Conservation (phyloP, 352 stramenopile species). For the Phytopythium vexans region DNA sequence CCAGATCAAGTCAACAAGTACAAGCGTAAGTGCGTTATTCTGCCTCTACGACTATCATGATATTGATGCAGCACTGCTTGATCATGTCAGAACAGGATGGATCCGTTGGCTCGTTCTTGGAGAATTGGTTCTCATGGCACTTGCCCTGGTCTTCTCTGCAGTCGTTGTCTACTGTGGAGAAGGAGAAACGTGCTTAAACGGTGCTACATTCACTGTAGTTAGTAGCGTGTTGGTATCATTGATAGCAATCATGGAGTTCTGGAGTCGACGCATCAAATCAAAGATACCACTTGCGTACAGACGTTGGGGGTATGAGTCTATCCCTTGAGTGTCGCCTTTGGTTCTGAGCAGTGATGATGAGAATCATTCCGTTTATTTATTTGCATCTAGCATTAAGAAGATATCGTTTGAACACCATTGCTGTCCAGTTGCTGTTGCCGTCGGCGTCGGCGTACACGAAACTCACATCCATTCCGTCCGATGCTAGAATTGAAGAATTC, state of each 20-base stretch:
- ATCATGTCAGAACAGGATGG: constrained; percentile 23
- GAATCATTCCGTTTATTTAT: constrained; percentile 14
- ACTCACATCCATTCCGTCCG: not conserved
- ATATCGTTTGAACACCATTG: constrained; percentile 19
- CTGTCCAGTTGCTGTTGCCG: constrained; percentile 13
- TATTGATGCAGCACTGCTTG: constrained; percentile 18
- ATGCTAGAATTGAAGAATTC: no score
- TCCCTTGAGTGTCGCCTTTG: constrained; percentile 19
- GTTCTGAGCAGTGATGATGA: constrained; percentile 13
- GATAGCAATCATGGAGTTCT: constrained; percentile 18
- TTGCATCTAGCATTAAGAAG: constrained; percentile 14
- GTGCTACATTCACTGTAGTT: constrained; percentile 18
- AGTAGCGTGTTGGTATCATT: constrained; percentile 17
- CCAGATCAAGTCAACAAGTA: constrained; percentile 12
- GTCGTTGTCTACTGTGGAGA: constrained; percentile 18
- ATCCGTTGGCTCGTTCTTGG: constrained; percentile 14
- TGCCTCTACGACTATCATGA: constrained; percentile 12
- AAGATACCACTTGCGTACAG: constrained; percentile 24
- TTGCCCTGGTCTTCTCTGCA: constrained; percentile 20
- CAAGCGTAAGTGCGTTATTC: constrained; percentile 20
- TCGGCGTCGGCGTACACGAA: constrained; percentile 15
- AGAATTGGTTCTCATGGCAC: constrained; percentile 19
- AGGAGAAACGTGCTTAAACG: constrained; percentile 17
- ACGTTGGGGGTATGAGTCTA: constrained; percentile 20
- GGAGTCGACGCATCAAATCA: constrained; percentile 14